Percentiles rank a stretch among this genome's conserved stretches.
Conservation (phyloP, 345 rosid species). For the Heritiera fomes region DNA sequence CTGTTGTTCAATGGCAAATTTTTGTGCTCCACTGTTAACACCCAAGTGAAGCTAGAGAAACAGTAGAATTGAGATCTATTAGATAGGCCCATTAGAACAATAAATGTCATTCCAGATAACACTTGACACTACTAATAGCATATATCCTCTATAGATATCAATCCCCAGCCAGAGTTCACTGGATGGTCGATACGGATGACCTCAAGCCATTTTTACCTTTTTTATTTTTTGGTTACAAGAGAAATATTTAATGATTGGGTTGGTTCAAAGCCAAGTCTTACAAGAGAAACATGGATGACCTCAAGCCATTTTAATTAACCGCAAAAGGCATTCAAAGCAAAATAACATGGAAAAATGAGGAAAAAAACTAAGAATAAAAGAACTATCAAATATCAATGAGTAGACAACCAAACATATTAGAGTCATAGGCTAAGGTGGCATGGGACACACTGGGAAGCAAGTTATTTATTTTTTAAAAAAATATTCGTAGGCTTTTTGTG, state of each 20-base stretch:
- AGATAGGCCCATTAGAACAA: conserved; percentile 9
- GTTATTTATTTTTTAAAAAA: neutral
- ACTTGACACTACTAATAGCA: neutral
- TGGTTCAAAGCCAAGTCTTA: too few relatives aligned
- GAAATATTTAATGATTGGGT: too few relatives aligned
- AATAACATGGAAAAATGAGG: neutral
- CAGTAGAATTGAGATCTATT: conserved; percentile 4
- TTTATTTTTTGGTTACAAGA: too few relatives aligned
- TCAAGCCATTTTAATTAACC: neutral
- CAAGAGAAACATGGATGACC: neutral
- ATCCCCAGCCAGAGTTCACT: neutral
- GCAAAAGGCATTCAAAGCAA: conserved; percentile 13
- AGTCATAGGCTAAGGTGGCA: neutral
- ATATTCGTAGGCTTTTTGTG: neutral
- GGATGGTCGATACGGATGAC: neutral
- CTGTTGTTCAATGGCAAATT: conserved; percentile 64
- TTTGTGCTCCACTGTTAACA: conserved; percentile 56
- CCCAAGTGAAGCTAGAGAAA: conserved; percentile 73
- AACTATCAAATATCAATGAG: neutral
- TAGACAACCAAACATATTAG: neutral
- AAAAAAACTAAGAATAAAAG: neutral
- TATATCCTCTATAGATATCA: neutral
- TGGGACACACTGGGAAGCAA: neutral
- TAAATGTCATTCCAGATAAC: neutral
- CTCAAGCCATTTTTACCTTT: neutral